Conservation (phyloP, 768 basidiomycete species). For the Gyrodon lividus region DNA sequence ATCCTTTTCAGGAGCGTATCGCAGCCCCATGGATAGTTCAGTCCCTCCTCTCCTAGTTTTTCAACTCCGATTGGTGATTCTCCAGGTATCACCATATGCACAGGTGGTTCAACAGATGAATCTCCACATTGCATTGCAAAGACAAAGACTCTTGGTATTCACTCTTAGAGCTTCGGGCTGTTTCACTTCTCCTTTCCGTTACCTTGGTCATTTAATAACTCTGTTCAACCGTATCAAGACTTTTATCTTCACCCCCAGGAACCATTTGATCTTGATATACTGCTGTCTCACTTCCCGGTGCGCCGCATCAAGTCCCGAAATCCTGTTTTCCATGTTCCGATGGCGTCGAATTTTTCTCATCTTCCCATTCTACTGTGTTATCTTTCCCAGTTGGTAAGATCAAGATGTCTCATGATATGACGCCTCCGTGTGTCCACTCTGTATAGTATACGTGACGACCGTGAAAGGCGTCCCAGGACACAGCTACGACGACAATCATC, state of each 20-base stretch:
- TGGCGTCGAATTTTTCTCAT: not conserved
- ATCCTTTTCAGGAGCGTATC: no score
- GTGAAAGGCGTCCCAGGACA: not conserved
- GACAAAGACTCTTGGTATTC: not conserved
- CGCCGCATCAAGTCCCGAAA: not conserved
- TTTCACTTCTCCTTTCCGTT: not conserved
- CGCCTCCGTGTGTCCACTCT: not conserved
- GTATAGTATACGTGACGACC: not conserved
- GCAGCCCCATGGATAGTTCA: not conserved
- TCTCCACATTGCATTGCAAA: no score
- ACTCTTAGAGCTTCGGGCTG: not conserved
- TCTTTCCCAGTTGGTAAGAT: not conserved
- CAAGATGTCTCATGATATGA: not conserved
- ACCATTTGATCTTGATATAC: not conserved
- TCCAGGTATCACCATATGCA: not conserved
- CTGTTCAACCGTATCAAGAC: not conserved
- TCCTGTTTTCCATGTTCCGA: constrained; percentile 6
- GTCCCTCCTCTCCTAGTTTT: not conserved
- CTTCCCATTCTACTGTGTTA: not conserved
- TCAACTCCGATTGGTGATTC: not conserved
- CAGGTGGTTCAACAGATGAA: not conserved
- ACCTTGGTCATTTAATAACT: not conserved
- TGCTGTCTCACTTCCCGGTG: not conserved
- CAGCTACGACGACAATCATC: not conserved
- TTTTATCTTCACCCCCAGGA: not conserved